Base-by-base conservation (phyloP, 176 grass and related monocot species). In the Rhipidocladum racemiflorum region DNA sequence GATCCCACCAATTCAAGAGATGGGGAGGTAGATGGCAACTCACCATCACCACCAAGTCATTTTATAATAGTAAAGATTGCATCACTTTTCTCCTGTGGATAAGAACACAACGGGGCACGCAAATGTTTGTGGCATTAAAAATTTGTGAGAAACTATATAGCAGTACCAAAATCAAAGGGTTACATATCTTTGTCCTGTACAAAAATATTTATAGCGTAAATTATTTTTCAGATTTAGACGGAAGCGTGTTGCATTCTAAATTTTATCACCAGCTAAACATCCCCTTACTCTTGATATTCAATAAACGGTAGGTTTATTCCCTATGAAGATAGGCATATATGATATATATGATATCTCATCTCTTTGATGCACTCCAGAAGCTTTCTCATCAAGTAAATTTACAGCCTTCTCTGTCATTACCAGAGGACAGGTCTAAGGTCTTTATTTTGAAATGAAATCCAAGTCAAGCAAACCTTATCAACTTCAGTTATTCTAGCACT, bases 381-480 rank as follows among this genome's bases (percentile, higher is more conserved):
- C 40, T 50, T 57, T 70, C 60, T 72, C 18, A 13, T 50, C 12
- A 39, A 72, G 36, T 5, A 21, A 60, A 59, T 44, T 65, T 42
- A 66, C n/a, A 82, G 30, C 21, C 5, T 2, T 32, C 79, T 50
- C 65, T 69, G 35, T 61, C 53, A 51, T 32, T 18, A 39, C 49
- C 18, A 60, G 66, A 59, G 18, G 13, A 61, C 14, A 72, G 42
- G 43, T 46, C 25, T 53, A 87, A 50, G 18, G n/a, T 60, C 24
- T 61, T 74, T 81, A 48, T 63, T 70, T 40, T 42, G 11, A 88
- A 88, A 88, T 6, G 21, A 70, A 72, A 85, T 40, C 30, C 27
- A 25, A 82, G 48, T 46, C 10, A n/a, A 44, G 11, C 76, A 66
- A 79, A 95, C 95, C 90, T 95, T 95, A 75, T 88, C 72, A 77